These are phyloP conservation scores for Backusella macrospora DNA, from an alignment of 192 early-diverging fungal genomes.

Conservation along the genomic window DNA sequence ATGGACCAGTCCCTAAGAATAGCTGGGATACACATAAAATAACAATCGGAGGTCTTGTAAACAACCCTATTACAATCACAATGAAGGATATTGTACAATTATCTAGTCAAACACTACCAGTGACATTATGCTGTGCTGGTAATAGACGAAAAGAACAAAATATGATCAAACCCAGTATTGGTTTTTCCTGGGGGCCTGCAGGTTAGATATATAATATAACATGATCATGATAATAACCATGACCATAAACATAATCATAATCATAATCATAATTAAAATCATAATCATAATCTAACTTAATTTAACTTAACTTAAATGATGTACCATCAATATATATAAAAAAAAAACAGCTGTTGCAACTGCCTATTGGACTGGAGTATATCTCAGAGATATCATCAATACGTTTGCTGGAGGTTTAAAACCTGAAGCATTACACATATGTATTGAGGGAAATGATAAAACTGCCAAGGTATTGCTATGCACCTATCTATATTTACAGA, in stretches of 20 bases:
- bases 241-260: too few relatives aligned
- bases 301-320: not conserved
- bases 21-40: slow-evolving; percentile 46
- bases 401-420: slow-evolving; percentile 3
- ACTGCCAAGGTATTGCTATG: slow-evolving; percentile 50
- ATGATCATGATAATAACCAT: too few relatives aligned
- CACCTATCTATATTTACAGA: not conserved
- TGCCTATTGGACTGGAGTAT: not conserved
- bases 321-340: not conserved
- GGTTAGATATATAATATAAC: slow-evolving; percentile 25
- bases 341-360: not conserved
- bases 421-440: slow-evolving; percentile 3
- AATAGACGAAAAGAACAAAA: slow-evolving; percentile 75
- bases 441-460: slow-evolving; percentile 61
- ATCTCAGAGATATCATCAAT: not conserved
- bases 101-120: slow-evolving; percentile 49
- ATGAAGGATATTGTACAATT: slow-evolving; percentile 52
- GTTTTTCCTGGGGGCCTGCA: slow-evolving; percentile 52
- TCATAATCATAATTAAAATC: too few relatives aligned
- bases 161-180: slow-evolving; percentile 59
- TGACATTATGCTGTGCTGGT: slow-evolving; percentile 67
- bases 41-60: slow-evolving; percentile 50
- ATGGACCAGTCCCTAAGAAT: slow-evolving; percentile 65
- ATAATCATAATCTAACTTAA: too few relatives aligned
- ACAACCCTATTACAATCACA: slow-evolving; percentile 13